Evolutionary conservation across 1,139 yeast genomes (phyloP).

Genomic region (Saccharomyces hybrid): DNA sequence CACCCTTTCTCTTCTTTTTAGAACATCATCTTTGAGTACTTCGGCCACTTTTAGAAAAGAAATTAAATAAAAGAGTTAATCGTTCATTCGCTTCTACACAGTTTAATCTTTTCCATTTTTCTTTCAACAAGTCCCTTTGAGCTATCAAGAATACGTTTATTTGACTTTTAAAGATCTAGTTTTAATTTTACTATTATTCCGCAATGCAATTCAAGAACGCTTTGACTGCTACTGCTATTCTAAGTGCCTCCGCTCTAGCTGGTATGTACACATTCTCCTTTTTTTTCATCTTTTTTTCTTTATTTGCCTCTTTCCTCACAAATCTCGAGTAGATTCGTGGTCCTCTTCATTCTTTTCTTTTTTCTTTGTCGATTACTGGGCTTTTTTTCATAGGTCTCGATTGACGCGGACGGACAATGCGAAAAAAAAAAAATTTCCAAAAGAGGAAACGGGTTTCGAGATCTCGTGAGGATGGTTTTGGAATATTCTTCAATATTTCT

Average conservation of each 20-base stretch:
- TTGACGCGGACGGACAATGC: background rate
- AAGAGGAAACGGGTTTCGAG: background rate
- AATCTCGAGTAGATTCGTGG: background rate
- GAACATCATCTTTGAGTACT: background rate
- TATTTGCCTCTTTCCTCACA: background rate
- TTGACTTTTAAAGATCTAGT: background rate
- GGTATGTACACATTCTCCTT: constrained; percentile 25
- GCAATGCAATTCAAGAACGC: constrained; percentile 43
- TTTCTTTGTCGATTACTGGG: background rate
- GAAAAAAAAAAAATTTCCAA: background rate
- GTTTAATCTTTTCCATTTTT: background rate
- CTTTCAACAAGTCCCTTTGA: background rate
- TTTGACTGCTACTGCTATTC: constrained; percentile 27
- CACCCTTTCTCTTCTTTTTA: background rate
- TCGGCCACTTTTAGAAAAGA: background rate
- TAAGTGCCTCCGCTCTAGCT: constrained; percentile 41
- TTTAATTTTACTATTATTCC: background rate
- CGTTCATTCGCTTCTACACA: constrained; percentile 2
- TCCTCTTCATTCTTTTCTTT: background rate
- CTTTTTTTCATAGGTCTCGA: background rate
- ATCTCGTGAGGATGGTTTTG: background rate
- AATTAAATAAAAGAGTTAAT: background rate
- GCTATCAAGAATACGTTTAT: background rate
- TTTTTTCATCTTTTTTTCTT: background rate
- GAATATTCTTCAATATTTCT: background rate